Base-by-base conservation (phyloP, 2,329 filamentous ascomycete species). In the Sarocladiaceae sp. region DNA sequence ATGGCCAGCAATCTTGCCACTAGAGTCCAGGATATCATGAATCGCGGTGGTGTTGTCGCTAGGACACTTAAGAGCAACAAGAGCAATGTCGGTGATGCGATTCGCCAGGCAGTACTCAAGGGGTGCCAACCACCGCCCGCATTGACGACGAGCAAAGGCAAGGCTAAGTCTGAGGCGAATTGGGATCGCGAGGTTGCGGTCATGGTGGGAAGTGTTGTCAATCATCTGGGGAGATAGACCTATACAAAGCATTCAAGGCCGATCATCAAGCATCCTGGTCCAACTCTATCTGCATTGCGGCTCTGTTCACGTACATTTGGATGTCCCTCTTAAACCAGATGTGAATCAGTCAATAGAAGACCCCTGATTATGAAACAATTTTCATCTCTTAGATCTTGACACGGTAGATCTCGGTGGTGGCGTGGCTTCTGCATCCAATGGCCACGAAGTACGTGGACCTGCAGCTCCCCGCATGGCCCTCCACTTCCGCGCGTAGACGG, bases 101-200 rank as follows among this genome's bases (percentile, higher is more conserved):
- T 99, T 13, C 78, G 85, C 26, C 89, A 93, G 52, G 94, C 91
- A 58, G 94, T 99, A 2, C 71, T 92, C 55, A 81, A 81, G 50
- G 93, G 93, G 0, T 87, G 84, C 31, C 82, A 85, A 64, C 65
- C 87, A 49, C 88, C 90, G 2, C 78, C 76, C 13, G 79, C 75
- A 0, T 63, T 82, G 42, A 59, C 65, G 3, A 65, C 63, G 8
- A 65, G 67, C 12, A 74, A 69, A 53, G 71, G 67, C 37, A 80
- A 73, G 60, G 69, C 65, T 28, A 77, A 73, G 53, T 69, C 76
- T 37, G 63, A 71, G n/a, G 71, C 71, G 12, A 72, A 72, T 52
- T 97, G 90, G 90, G 93, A 97, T 62, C 80, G 93, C 35, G 94
- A 97, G 71, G 87, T 92, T 46, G 91, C 92, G 1, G 92, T 97